phyloP scores from a whole-genome alignment of 176 grass and related monocot species.

The Oryza punctata region DNA sequence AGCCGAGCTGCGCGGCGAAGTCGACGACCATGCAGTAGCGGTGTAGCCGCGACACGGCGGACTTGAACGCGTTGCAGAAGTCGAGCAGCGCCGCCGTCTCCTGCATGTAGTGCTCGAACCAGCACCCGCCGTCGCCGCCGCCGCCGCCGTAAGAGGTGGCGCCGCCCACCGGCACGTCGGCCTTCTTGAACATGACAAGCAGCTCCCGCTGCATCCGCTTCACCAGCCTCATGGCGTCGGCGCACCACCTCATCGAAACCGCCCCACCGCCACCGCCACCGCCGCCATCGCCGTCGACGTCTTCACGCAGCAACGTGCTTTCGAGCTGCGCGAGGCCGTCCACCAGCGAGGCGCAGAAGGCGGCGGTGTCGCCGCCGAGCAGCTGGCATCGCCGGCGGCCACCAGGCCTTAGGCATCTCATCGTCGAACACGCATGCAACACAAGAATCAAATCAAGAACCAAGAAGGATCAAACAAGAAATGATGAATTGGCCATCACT shows the following conservation, averaged over 20 bases:
- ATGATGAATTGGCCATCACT: not conserved
- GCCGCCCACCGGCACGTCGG: conserved; percentile 42
- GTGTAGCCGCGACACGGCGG: conserved; percentile 59
- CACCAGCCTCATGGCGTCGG: conserved; percentile 72
- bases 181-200: conserved; percentile 69
- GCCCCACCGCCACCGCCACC: conserved; percentile 25
- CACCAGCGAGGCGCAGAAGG: conserved; percentile 73
- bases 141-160: not conserved
- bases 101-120: conserved; percentile 99
- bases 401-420: conserved; percentile 13
- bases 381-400: not conserved
- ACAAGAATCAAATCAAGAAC: not conserved
- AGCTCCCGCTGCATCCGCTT: conserved; percentile 87
- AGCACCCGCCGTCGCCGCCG: conserved; percentile 21
- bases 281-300: not conserved
- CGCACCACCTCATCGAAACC: conserved; percentile 78
- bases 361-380: conserved; percentile 42
- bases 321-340: conserved; percentile 66
- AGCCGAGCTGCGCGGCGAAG: conserved; percentile 39
- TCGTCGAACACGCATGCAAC: not conserved
- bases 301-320: conserved; percentile 34
- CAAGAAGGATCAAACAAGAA: not conserved
- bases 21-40: conserved; percentile 80
- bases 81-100: conserved; percentile 82
- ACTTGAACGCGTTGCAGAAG: conserved; percentile 88